These are phyloP conservation scores for Paramecium primaurelia DNA, from an alignment of 73 alveolate species.

Conservation along the genomic window DNA sequence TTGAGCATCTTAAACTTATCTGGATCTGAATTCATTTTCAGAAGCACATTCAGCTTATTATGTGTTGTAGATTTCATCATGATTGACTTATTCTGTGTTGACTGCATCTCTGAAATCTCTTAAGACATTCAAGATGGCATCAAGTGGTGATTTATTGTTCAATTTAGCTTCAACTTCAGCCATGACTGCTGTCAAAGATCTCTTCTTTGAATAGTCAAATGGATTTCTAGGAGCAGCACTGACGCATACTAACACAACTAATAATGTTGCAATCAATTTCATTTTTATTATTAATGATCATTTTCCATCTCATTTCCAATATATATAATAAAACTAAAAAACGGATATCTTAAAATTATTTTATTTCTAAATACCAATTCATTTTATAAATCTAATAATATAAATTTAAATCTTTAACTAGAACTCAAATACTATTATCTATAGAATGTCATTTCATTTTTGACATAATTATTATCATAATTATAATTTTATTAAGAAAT, in stretches of 20 bases:
- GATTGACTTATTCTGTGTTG: constrained; percentile 49
- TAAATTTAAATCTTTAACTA: background rate
- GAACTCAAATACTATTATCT: no score
- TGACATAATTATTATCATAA: no score
- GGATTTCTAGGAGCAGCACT: constrained; percentile 31
- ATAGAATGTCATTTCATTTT: no score
- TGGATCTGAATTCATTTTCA: constrained; percentile 42
- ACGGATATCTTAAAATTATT: background rate
- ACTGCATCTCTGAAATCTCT: constrained; percentile 52
- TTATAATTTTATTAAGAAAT: no score
- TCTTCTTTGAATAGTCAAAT: constrained; percentile 23
- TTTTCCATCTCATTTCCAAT: background rate
- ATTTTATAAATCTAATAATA: background rate
- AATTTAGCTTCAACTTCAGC: constrained; percentile 42
- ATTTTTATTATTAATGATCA: background rate
- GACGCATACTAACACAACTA: background rate
- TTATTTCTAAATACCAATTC: background rate
- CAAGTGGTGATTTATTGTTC: constrained; percentile 11
- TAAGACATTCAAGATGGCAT: constrained; percentile 34
- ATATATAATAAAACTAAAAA: background rate
- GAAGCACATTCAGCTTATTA: constrained; percentile 47
- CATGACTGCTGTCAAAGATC: constrained; percentile 47
- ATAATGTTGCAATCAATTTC: constrained; percentile 19
- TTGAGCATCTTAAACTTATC: constrained; percentile 27
- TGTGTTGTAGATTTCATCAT: constrained; percentile 30